A percentile compares a stretch with the other conserved stretches of the same genome.
phyloP scores from a whole-genome alignment of 164 flowering plant genomes.

The Vitis amurensis region DNA sequence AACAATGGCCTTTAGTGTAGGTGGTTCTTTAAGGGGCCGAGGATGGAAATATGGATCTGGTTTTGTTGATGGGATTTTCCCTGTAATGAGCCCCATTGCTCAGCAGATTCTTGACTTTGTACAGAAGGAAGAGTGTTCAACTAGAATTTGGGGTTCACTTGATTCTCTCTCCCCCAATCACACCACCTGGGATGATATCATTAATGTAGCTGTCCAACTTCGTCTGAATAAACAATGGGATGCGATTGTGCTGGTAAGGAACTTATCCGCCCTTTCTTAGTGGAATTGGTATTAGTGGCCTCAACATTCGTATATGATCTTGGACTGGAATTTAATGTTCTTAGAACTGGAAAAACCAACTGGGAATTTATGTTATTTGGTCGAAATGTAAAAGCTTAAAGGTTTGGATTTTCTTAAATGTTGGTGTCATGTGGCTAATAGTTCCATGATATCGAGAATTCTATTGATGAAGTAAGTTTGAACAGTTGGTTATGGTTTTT shows the following conservation, averaged over 20 bases:
- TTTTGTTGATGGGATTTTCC: conserved; percentile 89
- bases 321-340: not conserved
- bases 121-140: conserved; percentile 38
- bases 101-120: conserved; percentile 52
- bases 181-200: conserved; percentile 79
- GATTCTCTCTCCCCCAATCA: conserved; percentile 58
- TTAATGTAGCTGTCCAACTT: conserved; percentile 75
- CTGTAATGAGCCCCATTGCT: conserved; percentile 74
- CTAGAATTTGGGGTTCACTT: conserved; percentile 44
- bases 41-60: conserved; percentile 98
- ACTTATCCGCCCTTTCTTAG: not conserved
- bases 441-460: not conserved
- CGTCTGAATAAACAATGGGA: conserved; percentile 72
- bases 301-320: not conserved
- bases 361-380: not conserved
- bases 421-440: too few species aligned
- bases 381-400: not conserved
- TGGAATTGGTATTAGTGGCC: not conserved
- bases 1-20: conserved; percentile 23
- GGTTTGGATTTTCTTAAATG: not conserved
- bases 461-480: not conserved
- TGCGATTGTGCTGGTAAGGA: conserved; percentile 51
- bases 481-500: not conserved
- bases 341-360: not conserved
- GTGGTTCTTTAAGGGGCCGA: conserved; percentile 76